Evolutionary conservation across 164 flowering plant species (phyloP), one percentile per base, ranked within the genome.

Genomic region (Santalum album): DNA sequence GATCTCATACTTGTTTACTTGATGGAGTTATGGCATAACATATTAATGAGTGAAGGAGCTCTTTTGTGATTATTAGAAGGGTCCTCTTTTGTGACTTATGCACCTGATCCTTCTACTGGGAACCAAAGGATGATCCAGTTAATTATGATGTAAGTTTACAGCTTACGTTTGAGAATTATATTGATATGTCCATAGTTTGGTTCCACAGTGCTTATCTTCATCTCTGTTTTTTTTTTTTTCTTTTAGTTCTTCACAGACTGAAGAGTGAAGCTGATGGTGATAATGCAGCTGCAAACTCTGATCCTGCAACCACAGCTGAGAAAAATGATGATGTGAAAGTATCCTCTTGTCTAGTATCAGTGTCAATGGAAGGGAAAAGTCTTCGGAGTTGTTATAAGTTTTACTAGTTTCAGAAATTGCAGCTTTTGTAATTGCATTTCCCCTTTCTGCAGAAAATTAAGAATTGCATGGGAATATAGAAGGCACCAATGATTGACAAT

Each of bases 401-500:
- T 14, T 48, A 25, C 5, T 26, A 19, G 14, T 55, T n/a, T 20
- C 12, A 3, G 26, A 26, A 15, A 12, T n/a, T n/a, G 19, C 17
- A 1, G 26, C 3, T 27, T 24, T 21, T 44, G 2, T 16, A 21
- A 51, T 15, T 21, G 26, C 29, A 18, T 12, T 49, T 7, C 9
- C 11, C 49, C 16, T n/a, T 4, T 53, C 22, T 43, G 64, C 91
- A 90, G 97, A 77, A 90, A 87, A 87, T 90, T 32, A 90, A 87
- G 83, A 90, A 90, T 78, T 90, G 72, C 86, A 64, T 80, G 69
- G 94, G 97, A 43, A 90, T 85, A 62, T 90, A 96, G 97, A 87
- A 83, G 91, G 84, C 94, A 61, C 97, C 97, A 17, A 59, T 81
- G 86, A 90, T 90, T 71, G 97, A 85, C 69, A 90, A 90, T 81